Evolutionary conservation across 2,329 filamentous ascomycete genomes (phyloP).

Genomic region (Aureobasidium sp.): DNA sequence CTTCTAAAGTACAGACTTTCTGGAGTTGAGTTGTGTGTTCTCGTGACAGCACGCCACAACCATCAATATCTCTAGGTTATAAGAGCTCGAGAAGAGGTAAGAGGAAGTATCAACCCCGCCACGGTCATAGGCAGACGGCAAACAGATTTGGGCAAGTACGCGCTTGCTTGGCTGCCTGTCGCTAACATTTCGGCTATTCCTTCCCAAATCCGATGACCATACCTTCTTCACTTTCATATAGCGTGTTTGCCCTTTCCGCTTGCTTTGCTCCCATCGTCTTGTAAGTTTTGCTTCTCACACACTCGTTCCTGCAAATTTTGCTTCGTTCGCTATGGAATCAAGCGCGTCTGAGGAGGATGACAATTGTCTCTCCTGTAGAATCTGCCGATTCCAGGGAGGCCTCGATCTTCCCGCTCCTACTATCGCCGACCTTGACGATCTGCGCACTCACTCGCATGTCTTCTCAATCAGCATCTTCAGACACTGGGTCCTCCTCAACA

Average conservation of each 20-base stretch:
- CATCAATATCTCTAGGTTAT: not conserved
- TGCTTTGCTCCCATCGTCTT: not conserved
- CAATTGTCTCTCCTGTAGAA: constrained; percentile 1
- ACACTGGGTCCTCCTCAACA: constrained; percentile 31
- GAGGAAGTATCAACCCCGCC: not conserved
- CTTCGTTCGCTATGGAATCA: not conserved
- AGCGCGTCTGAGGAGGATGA: constrained; percentile 5
- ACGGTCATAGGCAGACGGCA: not conserved
- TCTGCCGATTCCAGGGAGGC: constrained; percentile 15
- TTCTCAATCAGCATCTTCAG: constrained; percentile 30
- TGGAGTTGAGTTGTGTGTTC: not conserved
- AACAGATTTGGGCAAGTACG: constrained; percentile 2
- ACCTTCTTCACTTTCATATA: not conserved
- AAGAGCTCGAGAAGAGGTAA: not conserved
- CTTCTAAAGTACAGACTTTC: not conserved
- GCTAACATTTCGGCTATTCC: not conserved
- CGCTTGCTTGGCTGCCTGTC: not conserved
- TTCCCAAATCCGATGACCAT: not conserved
- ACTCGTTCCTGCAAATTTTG: not conserved
- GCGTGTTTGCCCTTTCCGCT: not conserved
- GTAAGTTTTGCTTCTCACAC: not conserved
- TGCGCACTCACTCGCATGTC: constrained; percentile 20
- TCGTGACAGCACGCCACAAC: not conserved
- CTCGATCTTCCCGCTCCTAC: constrained; percentile 21
- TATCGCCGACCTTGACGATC: constrained; percentile 17